Conservation (phyloP, 1,284 basidiomycete species). For the Rhizoctonia solani region DNA sequence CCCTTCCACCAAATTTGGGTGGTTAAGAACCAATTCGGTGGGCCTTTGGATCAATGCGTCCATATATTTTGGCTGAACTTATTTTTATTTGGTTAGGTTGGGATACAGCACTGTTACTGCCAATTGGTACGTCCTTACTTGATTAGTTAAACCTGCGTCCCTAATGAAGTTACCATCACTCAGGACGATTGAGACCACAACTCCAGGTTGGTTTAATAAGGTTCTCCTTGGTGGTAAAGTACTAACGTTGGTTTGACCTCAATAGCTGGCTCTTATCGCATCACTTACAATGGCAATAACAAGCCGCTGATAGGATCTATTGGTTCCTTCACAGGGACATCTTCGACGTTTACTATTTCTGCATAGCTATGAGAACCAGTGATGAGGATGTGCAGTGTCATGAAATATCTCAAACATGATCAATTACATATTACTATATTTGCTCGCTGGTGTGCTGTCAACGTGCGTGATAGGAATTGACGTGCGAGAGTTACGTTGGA, state of each 20-base stretch:
- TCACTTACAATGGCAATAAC: conserved; percentile 75
- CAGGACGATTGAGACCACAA: conserved; percentile 29
- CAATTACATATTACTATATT: too few species aligned
- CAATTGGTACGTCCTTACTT: conserved; percentile 33
- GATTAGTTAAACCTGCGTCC: neutral
- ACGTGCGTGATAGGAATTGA: too few species aligned
- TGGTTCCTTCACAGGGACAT: conserved; percentile 62
- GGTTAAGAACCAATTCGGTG: conserved; percentile 63
- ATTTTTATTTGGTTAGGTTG: conserved; percentile 10
- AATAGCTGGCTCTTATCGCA: conserved; percentile 55
- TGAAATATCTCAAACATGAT: too few species aligned
- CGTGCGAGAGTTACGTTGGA: too few species aligned
- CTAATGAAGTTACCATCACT: neutral
- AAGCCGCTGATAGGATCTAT: conserved; percentile 65
- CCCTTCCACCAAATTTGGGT: conserved; percentile 73
- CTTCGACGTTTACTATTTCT: conserved; percentile 62
- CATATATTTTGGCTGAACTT: neutral
- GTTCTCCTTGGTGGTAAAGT: neutral
- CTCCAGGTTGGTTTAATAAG: conserved; percentile 20
- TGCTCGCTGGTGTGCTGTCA: too few species aligned
- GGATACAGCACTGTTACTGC: conserved; percentile 37
- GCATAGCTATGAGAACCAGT: neutral
- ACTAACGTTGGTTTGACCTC: neutral
- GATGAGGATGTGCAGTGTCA: too few species aligned
- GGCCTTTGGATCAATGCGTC: conserved; percentile 39